These are phyloP conservation scores for Annulohypoxylon moriforme DNA, from an alignment of 495 filamentous ascomycete species.

Conservation along the genomic window DNA sequence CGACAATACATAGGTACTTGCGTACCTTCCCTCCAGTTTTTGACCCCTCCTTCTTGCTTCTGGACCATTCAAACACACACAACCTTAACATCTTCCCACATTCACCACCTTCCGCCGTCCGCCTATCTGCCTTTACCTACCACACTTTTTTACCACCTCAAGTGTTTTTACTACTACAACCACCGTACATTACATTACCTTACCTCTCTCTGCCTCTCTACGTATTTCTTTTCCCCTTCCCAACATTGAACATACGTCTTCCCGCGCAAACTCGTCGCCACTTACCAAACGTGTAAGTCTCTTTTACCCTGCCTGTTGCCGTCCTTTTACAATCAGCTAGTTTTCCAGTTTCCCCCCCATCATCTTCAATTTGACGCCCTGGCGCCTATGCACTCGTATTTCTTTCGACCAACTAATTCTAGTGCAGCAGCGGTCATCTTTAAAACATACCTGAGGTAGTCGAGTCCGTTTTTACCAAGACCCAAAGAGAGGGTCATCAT, in stretches of 20 bases:
- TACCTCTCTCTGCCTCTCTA: constrained; percentile 38
- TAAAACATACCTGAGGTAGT: constrained; percentile 33
- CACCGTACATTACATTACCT: constrained; percentile 8
- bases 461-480: constrained; percentile 18
- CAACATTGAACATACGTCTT: constrained; percentile 23
- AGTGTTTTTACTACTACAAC: neutral
- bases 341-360: neutral
- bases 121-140: constrained; percentile 18
- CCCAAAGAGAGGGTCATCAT: constrained; percentile 25
- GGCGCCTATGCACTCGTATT: neutral
- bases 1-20: constrained; percentile 28
- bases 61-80: constrained; percentile 44
- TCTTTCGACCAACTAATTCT: constrained; percentile 25
- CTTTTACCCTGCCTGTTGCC: constrained; percentile 13
- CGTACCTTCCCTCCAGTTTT: constrained; percentile 36
- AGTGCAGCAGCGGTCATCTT: constrained; percentile 25
- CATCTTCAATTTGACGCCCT: constrained; percentile 28
- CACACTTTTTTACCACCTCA: constrained; percentile 31
- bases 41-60: constrained; percentile 40
- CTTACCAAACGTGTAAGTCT: constrained; percentile 35
- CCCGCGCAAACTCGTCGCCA: constrained; percentile 29
- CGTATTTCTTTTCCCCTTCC: constrained; percentile 40
- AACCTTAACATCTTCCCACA: constrained; percentile 38
- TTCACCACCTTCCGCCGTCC: constrained; percentile 28
- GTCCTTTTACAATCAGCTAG: neutral